A percentile compares a stretch with the other conserved stretches of the same genome.
Conservation (phyloP, 192 early-diverging fungal species). For the Backusella tarrabulga region DNA sequence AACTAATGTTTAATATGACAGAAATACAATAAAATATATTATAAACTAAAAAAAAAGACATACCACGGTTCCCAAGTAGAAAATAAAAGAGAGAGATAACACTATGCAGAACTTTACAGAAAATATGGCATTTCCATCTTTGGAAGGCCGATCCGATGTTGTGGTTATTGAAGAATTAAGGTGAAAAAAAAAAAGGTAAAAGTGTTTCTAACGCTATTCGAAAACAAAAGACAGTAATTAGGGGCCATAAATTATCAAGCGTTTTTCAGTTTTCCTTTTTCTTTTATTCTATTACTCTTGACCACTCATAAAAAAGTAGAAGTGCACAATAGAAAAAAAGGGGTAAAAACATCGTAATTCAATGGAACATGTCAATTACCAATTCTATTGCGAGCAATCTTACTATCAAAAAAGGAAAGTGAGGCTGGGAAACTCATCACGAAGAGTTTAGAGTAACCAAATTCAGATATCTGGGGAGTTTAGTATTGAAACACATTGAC, state of each 20-base stretch:
- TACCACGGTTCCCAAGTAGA: not conserved
- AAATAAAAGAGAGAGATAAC: not conserved
- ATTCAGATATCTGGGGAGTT: slow-evolving; percentile 16
- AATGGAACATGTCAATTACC: not conserved
- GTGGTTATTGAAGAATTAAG: not conserved
- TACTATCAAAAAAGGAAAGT: not conserved
- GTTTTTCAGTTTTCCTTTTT: not conserved
- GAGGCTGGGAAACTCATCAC: not conserved
- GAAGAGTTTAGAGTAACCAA: slow-evolving; percentile 10
- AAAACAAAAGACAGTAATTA: not conserved
- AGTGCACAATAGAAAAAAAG: not conserved
- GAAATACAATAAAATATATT: no score
- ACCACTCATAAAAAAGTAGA: not conserved
- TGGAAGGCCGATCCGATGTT: not conserved
- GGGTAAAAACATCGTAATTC: not conserved
- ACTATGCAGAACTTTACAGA: not conserved
- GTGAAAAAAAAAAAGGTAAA: not conserved
- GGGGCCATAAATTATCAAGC: no score
- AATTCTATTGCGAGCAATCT: not conserved
- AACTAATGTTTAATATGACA: not conserved
- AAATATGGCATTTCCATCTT: not conserved
- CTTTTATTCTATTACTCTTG: not conserved
- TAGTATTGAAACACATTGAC: slow-evolving; percentile 28
- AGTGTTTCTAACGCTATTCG: not conserved
- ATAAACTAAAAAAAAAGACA: not conserved